Conservation (phyloP, 2,329 filamentous ascomycete genomes). For the Rutstroemia sp. region DNA sequence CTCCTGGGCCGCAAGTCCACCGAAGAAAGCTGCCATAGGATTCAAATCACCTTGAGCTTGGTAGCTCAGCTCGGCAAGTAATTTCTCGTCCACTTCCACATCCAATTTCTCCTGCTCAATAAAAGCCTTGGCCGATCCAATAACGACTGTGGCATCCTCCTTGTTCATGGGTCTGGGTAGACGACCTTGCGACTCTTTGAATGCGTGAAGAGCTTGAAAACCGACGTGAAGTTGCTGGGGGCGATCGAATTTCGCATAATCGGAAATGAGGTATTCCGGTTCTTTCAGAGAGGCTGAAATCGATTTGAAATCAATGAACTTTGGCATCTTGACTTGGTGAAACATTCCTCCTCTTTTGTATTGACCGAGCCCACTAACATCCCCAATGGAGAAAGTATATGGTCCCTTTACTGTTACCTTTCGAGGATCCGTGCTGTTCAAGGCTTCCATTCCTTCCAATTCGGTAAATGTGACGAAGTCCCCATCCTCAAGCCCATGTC, state of each 20-base stretch:
- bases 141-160: conserved; percentile 69
- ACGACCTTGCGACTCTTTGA: conserved; percentile 65
- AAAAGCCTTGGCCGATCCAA: conserved; percentile 68
- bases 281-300: conserved; percentile 72
- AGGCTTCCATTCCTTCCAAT: conserved; percentile 79
- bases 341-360: conserved; percentile 87
- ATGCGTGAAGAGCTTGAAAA: conserved; percentile 86
- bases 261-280: conserved; percentile 84
- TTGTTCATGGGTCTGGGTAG: conserved; percentile 80
- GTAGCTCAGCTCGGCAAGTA: conserved; percentile 88
- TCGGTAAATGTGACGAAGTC: conserved; percentile 95
- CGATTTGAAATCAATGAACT: conserved; percentile 80
- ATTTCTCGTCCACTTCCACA: conserved; percentile 82
- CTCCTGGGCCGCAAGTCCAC: conserved; percentile 88
- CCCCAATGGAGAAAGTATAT: conserved; percentile 95
- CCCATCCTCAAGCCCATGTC: conserved; percentile 92
- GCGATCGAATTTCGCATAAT: conserved; percentile 96
- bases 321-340: conserved; percentile 98
- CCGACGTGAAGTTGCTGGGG: conserved; percentile 87
- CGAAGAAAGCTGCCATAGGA: conserved; percentile 91
- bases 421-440: conserved; percentile 77
- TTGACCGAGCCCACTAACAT: conserved; percentile 77
- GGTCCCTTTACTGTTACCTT: conserved; percentile 93
- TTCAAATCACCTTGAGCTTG: conserved; percentile 87
- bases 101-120: conserved; percentile 69